These are phyloP conservation scores for Pythium scleroteichum DNA, from an alignment of 352 stramenopile species.

Conservation along the genomic window DNA sequence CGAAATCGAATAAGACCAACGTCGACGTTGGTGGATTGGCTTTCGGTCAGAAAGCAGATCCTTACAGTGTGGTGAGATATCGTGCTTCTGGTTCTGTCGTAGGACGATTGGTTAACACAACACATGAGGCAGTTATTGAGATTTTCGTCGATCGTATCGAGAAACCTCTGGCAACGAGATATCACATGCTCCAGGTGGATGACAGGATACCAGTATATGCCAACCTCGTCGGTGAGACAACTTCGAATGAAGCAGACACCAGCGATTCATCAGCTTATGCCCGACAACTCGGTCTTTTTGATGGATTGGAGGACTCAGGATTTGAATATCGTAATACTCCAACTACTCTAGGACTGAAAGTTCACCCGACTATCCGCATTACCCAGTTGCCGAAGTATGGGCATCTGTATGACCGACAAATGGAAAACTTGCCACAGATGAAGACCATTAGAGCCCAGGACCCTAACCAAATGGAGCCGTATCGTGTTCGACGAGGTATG, in stretches of 20 bases:
- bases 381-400: slow-evolving; percentile 48
- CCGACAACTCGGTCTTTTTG: too few relatives aligned
- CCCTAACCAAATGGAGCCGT: slow-evolving; percentile 28
- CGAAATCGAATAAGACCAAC: slow-evolving; percentile 47
- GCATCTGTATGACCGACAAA: slow-evolving; percentile 55
- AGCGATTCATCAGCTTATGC: too few relatives aligned
- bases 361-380: slow-evolving; percentile 41
- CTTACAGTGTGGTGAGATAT: slow-evolving; percentile 23
- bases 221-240: too few relatives aligned
- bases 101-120: slow-evolving; percentile 32
- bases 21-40: slow-evolving; percentile 35
- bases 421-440: slow-evolving; percentile 26
- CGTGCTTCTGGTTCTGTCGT: slow-evolving; percentile 35
- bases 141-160: not conserved
- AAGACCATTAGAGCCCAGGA: slow-evolving; percentile 6
- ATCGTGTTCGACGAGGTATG: slow-evolving; percentile 27
- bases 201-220: too few relatives aligned
- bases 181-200: too few relatives aligned
- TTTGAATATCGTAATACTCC: too few relatives aligned
- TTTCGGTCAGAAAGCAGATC: slow-evolving; percentile 1
- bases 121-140: slow-evolving; percentile 29
- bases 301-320: too few relatives aligned
- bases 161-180: too few relatives aligned
- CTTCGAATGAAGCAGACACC: too few relatives aligned
- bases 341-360: too few relatives aligned